Conservation (phyloP, 768 basidiomycete species). For the Lactarius sanguifluus region DNA sequence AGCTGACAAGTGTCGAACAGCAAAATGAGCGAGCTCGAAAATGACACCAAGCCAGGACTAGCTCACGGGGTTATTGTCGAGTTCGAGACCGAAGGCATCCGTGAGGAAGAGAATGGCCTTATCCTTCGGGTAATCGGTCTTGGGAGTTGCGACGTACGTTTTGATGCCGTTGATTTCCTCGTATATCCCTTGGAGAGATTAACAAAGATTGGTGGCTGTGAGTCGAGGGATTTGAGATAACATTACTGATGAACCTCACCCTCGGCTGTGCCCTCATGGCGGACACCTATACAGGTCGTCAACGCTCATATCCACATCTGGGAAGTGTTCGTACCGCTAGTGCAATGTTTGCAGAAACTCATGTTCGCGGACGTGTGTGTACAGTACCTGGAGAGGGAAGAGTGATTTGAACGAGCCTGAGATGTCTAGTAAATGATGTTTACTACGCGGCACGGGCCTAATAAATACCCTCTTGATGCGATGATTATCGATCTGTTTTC, state of each 20-base stretch:
- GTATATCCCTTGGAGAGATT: conserved; percentile 34
- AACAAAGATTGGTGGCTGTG: neutral
- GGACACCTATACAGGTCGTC: conserved; percentile 33
- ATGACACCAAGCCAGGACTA: neutral
- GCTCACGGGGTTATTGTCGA: conserved; percentile 38
- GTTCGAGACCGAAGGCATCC: conserved; percentile 40
- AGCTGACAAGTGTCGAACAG: conserved; percentile 33
- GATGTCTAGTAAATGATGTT: no score
- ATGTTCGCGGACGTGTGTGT: conserved; percentile 33
- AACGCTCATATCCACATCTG: neutral
- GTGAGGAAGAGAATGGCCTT: conserved; percentile 39
- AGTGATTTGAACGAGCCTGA: neutral
- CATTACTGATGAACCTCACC: conserved; percentile 16
- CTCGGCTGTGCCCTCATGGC: conserved; percentile 39
- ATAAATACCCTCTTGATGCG: no score
- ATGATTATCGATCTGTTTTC: no score
- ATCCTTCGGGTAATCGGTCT: conserved; percentile 36
- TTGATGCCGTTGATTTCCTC: conserved; percentile 40
- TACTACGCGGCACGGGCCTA: no score
- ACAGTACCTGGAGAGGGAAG: neutral
- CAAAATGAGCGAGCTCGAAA: neutral
- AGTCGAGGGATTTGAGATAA: neutral
- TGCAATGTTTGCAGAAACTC: conserved; percentile 57
- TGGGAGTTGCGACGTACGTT: conserved; percentile 44
- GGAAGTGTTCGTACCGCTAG: conserved; percentile 44